Evolutionary conservation across 805 yeast species (phyloP), one percentile per base, ranked within the genome.

Genomic region (Barnettozyma populi): DNA sequence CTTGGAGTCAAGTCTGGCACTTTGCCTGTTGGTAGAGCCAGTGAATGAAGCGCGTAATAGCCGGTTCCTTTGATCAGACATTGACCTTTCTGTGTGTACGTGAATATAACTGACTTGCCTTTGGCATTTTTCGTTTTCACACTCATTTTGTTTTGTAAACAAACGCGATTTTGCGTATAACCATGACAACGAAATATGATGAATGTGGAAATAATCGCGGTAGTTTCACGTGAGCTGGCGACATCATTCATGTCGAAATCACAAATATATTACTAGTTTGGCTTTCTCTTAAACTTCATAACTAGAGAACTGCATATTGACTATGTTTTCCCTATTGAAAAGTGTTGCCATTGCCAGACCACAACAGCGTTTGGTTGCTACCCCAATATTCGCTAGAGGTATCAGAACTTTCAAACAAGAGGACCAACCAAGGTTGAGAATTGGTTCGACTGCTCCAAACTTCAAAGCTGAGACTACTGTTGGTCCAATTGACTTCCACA

Each of bases 391-490:
- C 19, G 55, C 55, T 32, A 66, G 72, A 61, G 65, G 64, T 52
- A 41, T 67, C 52, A 71, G 73, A 65, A 67, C 76, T n/a, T 75
- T 75, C 58, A 75, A 69, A 52, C 76, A 74, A 50, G 78, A 74
- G 49, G 69, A 75, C 29, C 82, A 77, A 63, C 81, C 82, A 64
- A 74, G 80, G 67, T 69, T 83, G 56, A 79, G 96, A 74, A 84
- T 85, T 66, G 95, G 95, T 47, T 79, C 90, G 38, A 70, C 71
- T 46, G 97, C 95, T 50, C 97, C 97, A 65, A 84, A 90, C 69
- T 90, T 90, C 77, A 72, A 75, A 52, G 92, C 95, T 50, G 80
- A 79, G 55, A 80, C 96, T 48, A 86, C 96, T 50, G 75, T 74
- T 54, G 97, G 97, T 49, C 79, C 79, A 54, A 80, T 90, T 63